These are phyloP conservation scores for Lepiota brunneoincarnata DNA, from an alignment of 768 basidiomycete species.

Conservation along the genomic window DNA sequence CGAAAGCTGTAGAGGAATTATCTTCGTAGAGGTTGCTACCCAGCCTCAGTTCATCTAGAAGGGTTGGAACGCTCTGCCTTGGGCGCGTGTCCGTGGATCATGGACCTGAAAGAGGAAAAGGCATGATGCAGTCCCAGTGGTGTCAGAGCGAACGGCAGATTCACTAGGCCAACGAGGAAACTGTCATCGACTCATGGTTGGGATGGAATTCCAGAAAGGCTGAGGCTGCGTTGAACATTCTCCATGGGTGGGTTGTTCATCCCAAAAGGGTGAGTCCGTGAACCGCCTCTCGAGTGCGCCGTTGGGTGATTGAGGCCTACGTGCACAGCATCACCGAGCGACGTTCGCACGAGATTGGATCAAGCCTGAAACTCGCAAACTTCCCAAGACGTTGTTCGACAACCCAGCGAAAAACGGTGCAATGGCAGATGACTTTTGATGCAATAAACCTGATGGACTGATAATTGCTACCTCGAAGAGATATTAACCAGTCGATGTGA, in stretches of 20 bases:
- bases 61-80: constrained; percentile 2
- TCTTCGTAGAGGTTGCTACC: constrained; percentile 13
- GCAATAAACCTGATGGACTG: constrained; percentile 3
- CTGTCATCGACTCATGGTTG: constrained; percentile 8
- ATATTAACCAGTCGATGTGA: constrained; percentile 7
- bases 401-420: not conserved
- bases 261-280: constrained; percentile 7
- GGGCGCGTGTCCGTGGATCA: constrained; percentile 7
- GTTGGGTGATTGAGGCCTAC: not conserved
- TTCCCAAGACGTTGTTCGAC: constrained; percentile 4
- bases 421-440: constrained; percentile 11
- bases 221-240: constrained; percentile 9
- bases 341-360: constrained; percentile 6
- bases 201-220: constrained; percentile 10
- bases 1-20: constrained; percentile 18
- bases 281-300: constrained; percentile 8
- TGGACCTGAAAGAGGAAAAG: constrained; percentile 9
- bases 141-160: constrained; percentile 2
- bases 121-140: constrained; percentile 1
- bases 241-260: constrained; percentile 3
- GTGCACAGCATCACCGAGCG: constrained; percentile 7
- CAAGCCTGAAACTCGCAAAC: not conserved
- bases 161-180: constrained; percentile 10
- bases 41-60: constrained; percentile 12
- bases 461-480: constrained; percentile 2